These are phyloP conservation scores for Guillardia theta DNA, from an alignment of 78 protist genomes.

Conservation along the genomic window DNA sequence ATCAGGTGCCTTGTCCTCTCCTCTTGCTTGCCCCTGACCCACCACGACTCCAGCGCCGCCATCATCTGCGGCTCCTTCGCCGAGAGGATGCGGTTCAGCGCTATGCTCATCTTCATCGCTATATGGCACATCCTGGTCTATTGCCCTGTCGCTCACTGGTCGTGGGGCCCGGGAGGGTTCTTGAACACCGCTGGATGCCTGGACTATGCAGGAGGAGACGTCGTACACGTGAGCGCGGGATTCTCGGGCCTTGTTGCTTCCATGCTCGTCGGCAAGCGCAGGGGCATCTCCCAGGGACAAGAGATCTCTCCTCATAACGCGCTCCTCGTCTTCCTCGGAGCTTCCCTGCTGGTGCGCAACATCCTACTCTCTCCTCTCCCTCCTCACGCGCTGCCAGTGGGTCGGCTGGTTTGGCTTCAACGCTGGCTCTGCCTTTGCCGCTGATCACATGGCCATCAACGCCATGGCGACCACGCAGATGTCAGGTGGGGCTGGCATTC, in stretches of 20 bases:
- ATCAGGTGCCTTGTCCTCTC: too few species aligned
- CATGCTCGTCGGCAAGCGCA: not conserved
- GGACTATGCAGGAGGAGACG: conserved; percentile 32
- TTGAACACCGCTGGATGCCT: not conserved
- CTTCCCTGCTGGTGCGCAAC: not conserved
- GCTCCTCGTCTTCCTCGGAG: not conserved
- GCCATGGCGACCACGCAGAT: too few species aligned
- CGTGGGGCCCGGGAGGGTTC: not conserved
- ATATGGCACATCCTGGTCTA: not conserved
- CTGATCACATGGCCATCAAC: not conserved
- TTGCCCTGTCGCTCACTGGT: not conserved
- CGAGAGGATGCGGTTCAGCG: not conserved
- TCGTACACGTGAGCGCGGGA: not conserved
- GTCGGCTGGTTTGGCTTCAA: conserved; percentile 35
- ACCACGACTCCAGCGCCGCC: too few species aligned
- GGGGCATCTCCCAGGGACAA: not conserved
- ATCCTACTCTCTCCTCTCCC: not conserved
- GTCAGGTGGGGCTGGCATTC: too few species aligned
- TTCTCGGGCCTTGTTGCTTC: not conserved
- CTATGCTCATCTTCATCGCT: not conserved
- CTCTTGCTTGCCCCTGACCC: too few species aligned
- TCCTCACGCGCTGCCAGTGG: not conserved
- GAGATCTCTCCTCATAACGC: not conserved
- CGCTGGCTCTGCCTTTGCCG: not conserved
- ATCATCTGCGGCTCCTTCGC: conserved; percentile 10